Evolutionary conservation across 1,284 basidiomycete species (phyloP), one percentile per base, ranked within the genome.

Genomic region (Singerocomus inundabilis): DNA sequence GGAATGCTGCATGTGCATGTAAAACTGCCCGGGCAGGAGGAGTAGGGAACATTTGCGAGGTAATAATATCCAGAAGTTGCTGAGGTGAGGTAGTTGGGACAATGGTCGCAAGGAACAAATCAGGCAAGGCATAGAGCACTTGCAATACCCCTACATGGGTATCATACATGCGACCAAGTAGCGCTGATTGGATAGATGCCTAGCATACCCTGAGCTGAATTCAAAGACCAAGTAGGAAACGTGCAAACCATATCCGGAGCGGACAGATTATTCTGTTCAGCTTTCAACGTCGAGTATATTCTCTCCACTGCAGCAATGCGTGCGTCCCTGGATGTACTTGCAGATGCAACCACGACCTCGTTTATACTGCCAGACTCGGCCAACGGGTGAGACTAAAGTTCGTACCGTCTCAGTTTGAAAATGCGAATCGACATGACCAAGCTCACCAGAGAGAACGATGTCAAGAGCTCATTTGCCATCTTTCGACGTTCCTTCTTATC

Each of bases 101-200:
- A 2, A 68, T 43, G 28, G 82, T 58, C 0, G 76, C 73, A 4
- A 80, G 67, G 36, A 89, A 62, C 1, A 69, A 44, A 5, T 68
- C 59, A 1, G 82, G 70, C 6, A 75, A 64, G 1, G 71, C 68
- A 63, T 93, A 93, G 2, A 95, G 70, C 0, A 76, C 79, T 32
- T 84, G 73, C 11, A 93, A 67, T 9, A 95, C 87, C 0, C 68
- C 58, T 2, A 71, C 54, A 31, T 81, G 77, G 5, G 76, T 72
- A 59, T 96, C 93, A 42, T 82, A 77, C 4, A 90, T 64, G 2
- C 89, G 80, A 12, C 82, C 77, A 16, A 84, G 60, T 6, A 88
- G 69, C 2, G 82, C 79, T 8, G 76, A 73, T 29, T 71, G 71
- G 16, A 81, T 65, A 3, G 80, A 75, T 44, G 74, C 70, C 81